phyloP scores from a whole-genome alignment of 2,329 filamentous ascomycete species.

The Albophoma yamanashiensis region DNA sequence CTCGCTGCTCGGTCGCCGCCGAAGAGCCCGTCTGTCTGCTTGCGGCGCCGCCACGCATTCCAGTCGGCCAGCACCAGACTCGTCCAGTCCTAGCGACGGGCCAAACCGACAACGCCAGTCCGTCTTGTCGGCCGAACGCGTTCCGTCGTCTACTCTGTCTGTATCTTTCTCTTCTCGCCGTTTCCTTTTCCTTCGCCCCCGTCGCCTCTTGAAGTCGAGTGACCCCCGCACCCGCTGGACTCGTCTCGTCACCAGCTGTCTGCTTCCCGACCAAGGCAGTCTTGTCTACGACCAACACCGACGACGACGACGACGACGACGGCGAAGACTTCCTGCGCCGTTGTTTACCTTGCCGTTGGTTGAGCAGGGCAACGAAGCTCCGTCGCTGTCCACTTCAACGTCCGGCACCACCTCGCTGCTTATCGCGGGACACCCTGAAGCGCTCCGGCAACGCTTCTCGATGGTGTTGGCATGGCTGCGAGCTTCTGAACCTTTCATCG shows the following conservation, averaged over 20 bases:
- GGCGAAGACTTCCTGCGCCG: background rate
- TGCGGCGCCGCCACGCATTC: constrained; percentile 8
- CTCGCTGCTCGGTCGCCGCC: background rate
- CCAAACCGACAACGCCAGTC: background rate
- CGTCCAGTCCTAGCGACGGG: background rate
- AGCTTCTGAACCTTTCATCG: background rate
- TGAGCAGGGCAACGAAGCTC: background rate
- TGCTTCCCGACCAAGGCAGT: background rate
- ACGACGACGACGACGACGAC: background rate
- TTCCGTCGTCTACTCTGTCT: background rate
- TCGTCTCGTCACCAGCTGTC: background rate
- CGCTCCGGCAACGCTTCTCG: background rate
- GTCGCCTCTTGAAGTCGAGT: background rate
- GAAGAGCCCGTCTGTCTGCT: constrained; percentile 3
- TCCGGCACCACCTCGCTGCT: background rate
- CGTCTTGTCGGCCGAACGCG: background rate
- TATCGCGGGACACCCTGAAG: background rate
- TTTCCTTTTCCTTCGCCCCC: background rate
- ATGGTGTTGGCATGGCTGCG: background rate
- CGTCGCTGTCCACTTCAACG: background rate
- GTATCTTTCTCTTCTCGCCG: background rate
- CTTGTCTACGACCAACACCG: background rate
- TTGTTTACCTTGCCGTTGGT: background rate
- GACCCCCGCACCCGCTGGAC: background rate
- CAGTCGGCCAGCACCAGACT: constrained; percentile 1